Evolutionary conservation across 805 yeast genomes (phyloP).

Genomic region (Groenewaldozyma tartarivorans): DNA sequence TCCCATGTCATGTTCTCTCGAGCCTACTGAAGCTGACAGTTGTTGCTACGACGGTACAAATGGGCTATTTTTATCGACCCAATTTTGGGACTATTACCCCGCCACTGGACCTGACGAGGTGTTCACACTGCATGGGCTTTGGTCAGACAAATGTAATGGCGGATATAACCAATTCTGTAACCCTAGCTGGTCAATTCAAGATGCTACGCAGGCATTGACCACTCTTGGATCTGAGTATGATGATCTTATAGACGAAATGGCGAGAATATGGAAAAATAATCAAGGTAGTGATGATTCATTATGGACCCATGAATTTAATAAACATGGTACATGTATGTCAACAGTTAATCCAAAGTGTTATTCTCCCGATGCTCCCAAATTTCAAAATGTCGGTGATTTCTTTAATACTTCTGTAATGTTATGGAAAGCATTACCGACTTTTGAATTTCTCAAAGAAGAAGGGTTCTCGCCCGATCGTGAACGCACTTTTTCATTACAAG

Average conservation of each 20-base stretch:
- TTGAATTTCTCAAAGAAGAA: constrained; percentile 49
- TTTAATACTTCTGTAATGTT: constrained; percentile 50
- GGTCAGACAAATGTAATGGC: constrained; percentile 88
- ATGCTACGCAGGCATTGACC: constrained; percentile 38
- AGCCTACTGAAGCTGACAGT: constrained; percentile 30
- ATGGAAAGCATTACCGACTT: constrained; percentile 56
- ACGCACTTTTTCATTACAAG: constrained; percentile 45
- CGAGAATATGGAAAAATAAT: constrained; percentile 60
- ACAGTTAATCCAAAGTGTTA: constrained; percentile 73
- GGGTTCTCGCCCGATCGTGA: constrained; percentile 61
- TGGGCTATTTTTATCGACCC: constrained; percentile 75
- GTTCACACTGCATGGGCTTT: constrained; percentile 77
- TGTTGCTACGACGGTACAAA: constrained; percentile 88
- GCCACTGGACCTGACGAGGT: constrained; percentile 59
- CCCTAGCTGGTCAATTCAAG: constrained; percentile 41
- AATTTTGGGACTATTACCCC: constrained; percentile 85
- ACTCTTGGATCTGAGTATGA: constrained; percentile 28
- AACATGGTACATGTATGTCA: constrained; percentile 87
- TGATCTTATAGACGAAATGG: constrained; percentile 50
- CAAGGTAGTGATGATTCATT: constrained; percentile 57
- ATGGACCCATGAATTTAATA: constrained; percentile 90
- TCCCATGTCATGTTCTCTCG: constrained; percentile 26
- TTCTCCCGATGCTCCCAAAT: constrained; percentile 18
- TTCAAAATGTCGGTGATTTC: constrained; percentile 55
- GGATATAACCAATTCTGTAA: constrained; percentile 74